Evolutionary conservation across 1,284 basidiomycete species (phyloP).

Genomic region (Schizophyllum commune): DNA sequence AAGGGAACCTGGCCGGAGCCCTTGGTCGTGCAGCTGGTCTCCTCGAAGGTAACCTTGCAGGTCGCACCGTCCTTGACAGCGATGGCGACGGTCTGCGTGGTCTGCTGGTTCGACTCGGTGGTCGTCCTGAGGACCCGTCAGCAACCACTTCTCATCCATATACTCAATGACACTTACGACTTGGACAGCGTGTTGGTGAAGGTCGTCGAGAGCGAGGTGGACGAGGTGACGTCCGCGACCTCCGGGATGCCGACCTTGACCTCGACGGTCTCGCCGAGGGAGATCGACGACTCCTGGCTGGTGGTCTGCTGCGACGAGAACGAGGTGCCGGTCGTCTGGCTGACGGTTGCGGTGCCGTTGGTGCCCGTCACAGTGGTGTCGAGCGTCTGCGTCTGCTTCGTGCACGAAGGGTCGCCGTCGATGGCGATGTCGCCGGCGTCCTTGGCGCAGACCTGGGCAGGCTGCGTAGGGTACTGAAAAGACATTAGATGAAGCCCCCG

Average conservation of each 20-base stretch:
- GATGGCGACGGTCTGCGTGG: constrained; percentile 7
- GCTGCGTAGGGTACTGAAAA: constrained; percentile 4
- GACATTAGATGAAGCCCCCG: no score
- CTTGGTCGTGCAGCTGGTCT: constrained; percentile 5
- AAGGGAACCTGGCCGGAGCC: constrained; percentile 3
- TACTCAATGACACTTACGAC: background rate
- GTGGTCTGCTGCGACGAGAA: constrained; percentile 4
- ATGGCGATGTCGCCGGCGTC: background rate
- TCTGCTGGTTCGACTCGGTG: constrained; percentile 4
- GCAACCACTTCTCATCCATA: background rate
- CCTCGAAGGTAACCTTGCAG: constrained; percentile 6
- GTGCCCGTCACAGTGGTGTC: constrained; percentile 6
- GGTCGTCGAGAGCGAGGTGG: constrained; percentile 1
- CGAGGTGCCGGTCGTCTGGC: constrained; percentile 3
- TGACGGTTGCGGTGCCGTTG: constrained; percentile 7
- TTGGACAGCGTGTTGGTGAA: constrained; percentile 5
- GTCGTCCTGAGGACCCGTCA: background rate
- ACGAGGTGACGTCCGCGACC: constrained; percentile 7
- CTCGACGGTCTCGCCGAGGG: constrained; percentile 2
- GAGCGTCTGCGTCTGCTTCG: constrained; percentile 3
- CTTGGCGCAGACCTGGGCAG: constrained; percentile 6
- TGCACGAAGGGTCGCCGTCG: constrained; percentile 4
- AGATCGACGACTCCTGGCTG: constrained; percentile 3
- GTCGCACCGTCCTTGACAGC: constrained; percentile 6
- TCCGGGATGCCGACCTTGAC: constrained; percentile 8